Base-by-base conservation (phyloP, 148 eudicot species). In the Polygonum aviculare region DNA sequence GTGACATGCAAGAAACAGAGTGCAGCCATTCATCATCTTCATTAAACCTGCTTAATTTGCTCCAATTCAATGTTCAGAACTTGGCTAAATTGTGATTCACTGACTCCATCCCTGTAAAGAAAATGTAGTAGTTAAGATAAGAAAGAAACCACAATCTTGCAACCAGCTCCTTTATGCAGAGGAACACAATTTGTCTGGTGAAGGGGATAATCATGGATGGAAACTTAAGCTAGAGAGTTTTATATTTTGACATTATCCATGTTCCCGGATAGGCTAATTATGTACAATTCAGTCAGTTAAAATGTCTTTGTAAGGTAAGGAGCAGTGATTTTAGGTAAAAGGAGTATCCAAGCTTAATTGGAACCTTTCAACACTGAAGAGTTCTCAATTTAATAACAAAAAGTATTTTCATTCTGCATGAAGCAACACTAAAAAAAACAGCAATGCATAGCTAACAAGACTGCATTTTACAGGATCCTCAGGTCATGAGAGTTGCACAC, bases 31-130 rank as follows among this genome's bases (percentile, higher is more conserved):
- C 31, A 31, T 14, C 39, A 33, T 63, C 39, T 31, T 36, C 19
- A 67, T 78, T 75, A 31, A 83, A 92, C 98, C 97, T 95, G 89
- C 49, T 88, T 89, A 63, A 92, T 89, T 79, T 95, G 98, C 82
- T 89, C 90, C 79, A 95, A 84, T 83, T 95, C 98, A 81, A 83
- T 47, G 78, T 86, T 87, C 35, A 95, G 85, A 49, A 92, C 96
- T 82, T 95, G 91, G 55, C 78, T 77, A 79, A 95, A 95, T 73
- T 95, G 97, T 41, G 92, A 84, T 79, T 90, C 94, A 67, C 97
- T 83, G 49, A 95, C 94, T 38, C 98, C 98, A 82, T 95, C 97
- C 88, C 98, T 95, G 70, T 47, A 69, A 76, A 57, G 62, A 67
- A 45, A 70, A 81, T 22, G 50, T 41, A 52, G 49, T 6, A 8